Conservation (phyloP, 148 eudicot species). For the Chenopodium album region DNA sequence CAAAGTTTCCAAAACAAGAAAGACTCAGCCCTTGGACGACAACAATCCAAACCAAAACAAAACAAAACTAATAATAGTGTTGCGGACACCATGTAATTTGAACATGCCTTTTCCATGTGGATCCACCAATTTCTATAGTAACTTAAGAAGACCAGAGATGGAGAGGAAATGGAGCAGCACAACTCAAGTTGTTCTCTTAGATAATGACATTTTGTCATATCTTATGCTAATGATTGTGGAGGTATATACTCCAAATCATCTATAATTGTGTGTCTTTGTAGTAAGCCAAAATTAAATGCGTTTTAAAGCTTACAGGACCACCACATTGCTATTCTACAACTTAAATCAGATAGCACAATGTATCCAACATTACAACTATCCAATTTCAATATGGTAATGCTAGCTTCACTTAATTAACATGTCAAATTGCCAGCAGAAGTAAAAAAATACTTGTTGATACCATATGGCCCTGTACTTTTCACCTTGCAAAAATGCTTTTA, state of each 20-base stretch:
- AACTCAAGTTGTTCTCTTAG: neutral
- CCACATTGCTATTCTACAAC: neutral
- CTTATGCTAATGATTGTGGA: neutral
- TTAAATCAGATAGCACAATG: conserved; percentile 3
- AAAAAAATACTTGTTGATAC: neutral
- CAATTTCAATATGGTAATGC: conserved; percentile 2
- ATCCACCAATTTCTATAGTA: neutral
- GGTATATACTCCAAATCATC: neutral
- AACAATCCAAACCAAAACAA: neutral
- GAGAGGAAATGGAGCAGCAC: neutral
- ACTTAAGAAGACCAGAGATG: neutral
- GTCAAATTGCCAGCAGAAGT: neutral
- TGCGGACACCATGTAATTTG: neutral
- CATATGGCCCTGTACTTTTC: neutral
- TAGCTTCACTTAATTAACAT: neutral
- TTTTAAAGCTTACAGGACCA: conserved; percentile 17
- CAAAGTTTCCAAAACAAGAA: neutral
- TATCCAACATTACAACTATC: conserved; percentile 9
- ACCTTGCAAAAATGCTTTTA: neutral
- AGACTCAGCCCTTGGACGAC: neutral
- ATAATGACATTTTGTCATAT: neutral
- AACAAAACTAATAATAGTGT: neutral
- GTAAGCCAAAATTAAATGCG: conserved; percentile 10
- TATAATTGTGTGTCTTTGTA: conserved; percentile 6
- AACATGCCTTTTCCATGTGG: neutral